Percentiles rank a stretch among this genome's conserved stretches.
Conservation (phyloP, 176 grass and related monocot species). For the Triticum dicoccoides region DNA sequence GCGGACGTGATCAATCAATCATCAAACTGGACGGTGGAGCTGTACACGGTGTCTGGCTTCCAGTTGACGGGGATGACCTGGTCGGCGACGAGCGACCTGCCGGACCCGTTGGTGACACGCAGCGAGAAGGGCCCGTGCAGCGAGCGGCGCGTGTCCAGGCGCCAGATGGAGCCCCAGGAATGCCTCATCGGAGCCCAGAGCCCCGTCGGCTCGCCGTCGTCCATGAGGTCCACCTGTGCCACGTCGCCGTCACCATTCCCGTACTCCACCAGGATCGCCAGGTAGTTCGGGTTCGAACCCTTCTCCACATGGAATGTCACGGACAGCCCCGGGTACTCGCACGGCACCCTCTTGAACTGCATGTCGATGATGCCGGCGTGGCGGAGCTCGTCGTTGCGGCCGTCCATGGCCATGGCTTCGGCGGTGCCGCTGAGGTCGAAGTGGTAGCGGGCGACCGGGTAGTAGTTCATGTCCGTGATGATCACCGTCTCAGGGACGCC, state of each 20-base stretch:
- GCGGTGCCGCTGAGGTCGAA: conserved; percentile 50
- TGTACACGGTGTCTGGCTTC: conserved; percentile 37
- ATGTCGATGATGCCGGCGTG: conserved; percentile 43
- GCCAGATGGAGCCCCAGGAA: conserved; percentile 57
- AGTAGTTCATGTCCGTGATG: conserved; percentile 56
- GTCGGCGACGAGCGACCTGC: conserved; percentile 41
- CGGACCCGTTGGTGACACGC: conserved; percentile 33
- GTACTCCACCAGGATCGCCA: conserved; percentile 43
- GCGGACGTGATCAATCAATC: background rate
- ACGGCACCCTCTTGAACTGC: conserved; percentile 33
- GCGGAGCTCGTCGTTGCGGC: conserved; percentile 37
- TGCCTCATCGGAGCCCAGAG: conserved; percentile 33
- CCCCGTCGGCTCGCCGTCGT: background rate
- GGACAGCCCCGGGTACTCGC: conserved; percentile 23
- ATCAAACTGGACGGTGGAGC: conserved; percentile 27
- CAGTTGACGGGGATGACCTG: conserved; percentile 55
- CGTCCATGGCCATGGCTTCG: background rate
- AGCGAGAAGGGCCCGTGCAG: conserved; percentile 57
- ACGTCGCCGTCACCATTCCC: conserved; percentile 44
- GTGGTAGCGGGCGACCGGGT: conserved; percentile 30
- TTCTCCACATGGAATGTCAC: conserved; percentile 45
- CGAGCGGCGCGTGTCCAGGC: conserved; percentile 38
- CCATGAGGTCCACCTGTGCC: conserved; percentile 34
- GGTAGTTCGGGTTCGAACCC: conserved; percentile 48
- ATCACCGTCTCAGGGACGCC: conserved; percentile 31